Evolutionary conservation across 2,329 filamentous ascomycete species (phyloP).

Genomic region (Fusarium dimerum): DNA sequence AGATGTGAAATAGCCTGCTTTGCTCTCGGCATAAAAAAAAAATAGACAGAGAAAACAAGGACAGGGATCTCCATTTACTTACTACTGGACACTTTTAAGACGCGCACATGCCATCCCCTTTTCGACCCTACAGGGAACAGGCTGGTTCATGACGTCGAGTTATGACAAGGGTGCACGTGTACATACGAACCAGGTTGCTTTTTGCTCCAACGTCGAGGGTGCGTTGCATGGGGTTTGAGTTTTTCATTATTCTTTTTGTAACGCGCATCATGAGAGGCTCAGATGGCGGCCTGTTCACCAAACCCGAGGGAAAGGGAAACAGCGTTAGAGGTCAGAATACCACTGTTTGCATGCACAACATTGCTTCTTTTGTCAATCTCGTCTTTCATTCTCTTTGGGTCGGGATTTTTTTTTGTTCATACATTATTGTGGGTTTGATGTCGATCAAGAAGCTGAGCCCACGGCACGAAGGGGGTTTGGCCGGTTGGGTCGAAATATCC

Average conservation of each 20-base stretch:
- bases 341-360: constrained; percentile 15
- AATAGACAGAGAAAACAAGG: too few relatives aligned
- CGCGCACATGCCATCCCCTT: constrained; percentile 24
- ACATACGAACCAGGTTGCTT: constrained; percentile 16
- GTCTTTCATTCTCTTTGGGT: too few relatives aligned
- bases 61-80: constrained; percentile 14
- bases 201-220: constrained; percentile 15
- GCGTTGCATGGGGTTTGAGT: constrained; percentile 5
- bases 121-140: constrained; percentile 24
- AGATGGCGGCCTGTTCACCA: constrained; percentile 31
- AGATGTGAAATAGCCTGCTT: too few relatives aligned
- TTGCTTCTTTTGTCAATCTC: constrained; percentile 5
- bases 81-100: constrained; percentile 7
- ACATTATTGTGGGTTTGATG: too few relatives aligned
- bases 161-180: constrained; percentile 15
- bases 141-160: constrained; percentile 28
- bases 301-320: constrained; percentile 26
- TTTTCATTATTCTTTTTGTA: constrained; percentile 6
- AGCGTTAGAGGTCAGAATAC: constrained; percentile 18
- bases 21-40: constrained; percentile 10
- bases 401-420: too few relatives aligned
- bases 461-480: too few relatives aligned
- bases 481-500: too few relatives aligned
- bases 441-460: too few relatives aligned
- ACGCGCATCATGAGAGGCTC: constrained; percentile 22